Evolutionary conservation across 2,329 filamentous ascomycete genomes (phyloP).

Genomic region (Fusarium fujikuroi): DNA sequence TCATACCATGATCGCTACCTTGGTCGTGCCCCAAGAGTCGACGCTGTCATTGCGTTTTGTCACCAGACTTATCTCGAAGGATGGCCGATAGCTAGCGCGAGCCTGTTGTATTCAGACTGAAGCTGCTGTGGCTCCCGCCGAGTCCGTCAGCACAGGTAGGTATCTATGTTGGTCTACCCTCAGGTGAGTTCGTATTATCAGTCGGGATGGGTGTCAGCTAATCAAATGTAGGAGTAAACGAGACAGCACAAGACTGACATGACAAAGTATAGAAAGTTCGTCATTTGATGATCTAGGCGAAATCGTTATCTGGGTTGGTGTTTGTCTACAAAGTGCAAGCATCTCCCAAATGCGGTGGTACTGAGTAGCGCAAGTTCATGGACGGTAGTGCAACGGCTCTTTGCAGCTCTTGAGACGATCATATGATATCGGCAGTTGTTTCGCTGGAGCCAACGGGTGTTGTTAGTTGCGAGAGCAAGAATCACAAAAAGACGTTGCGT

Average conservation of each 20-base stretch:
- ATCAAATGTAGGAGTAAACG: not conserved
- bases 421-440: not conserved
- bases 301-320: not conserved
- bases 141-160: not conserved
- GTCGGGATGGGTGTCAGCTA: not conserved
- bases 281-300: not conserved
- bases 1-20: not conserved
- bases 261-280: too few species aligned
- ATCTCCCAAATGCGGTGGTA: not conserved
- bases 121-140: not conserved
- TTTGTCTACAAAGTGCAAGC: not conserved
- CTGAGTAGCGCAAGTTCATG: not conserved
- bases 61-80: accelerated
- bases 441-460: not conserved
- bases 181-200: not conserved
- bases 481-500: not conserved
- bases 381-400: not conserved
- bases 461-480: not conserved
- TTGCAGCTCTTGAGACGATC: not conserved
- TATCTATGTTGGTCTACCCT: too few species aligned
- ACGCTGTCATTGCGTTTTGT: not conserved
- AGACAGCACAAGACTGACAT: not conserved
- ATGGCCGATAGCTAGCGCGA: accelerated
- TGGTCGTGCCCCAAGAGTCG: not conserved
- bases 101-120: not conserved